Evolutionary conservation across 176 grass and related monocot genomes (phyloP).

Genomic region (Hyparrhenia diplandra): DNA sequence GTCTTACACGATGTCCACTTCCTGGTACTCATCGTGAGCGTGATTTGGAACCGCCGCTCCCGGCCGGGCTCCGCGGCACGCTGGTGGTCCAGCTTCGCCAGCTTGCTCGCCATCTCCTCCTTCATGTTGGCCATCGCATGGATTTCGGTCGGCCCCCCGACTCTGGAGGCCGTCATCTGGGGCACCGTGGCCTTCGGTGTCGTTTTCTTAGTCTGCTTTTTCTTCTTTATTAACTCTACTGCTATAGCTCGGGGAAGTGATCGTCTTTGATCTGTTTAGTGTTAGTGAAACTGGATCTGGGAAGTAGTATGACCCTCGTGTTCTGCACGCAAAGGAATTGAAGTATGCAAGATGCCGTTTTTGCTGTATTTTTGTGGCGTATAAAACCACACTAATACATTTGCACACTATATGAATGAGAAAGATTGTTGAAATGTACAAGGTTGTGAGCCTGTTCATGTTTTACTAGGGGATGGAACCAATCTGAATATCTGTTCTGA

Average conservation of each 20-base stretch:
- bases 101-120: conserved; percentile 1
- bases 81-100: not conserved
- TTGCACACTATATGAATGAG: no score
- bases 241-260: not conserved
- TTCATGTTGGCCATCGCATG: conserved; percentile 3
- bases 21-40: not conserved
- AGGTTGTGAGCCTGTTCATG: no score
- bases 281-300: no score
- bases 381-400: no score
- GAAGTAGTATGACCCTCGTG: no score
- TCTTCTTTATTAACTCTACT: not conserved
- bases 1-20: not conserved
- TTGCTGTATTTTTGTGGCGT: no score
- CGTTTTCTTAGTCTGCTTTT: not conserved
- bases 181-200: not conserved
- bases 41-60: not conserved
- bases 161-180: not conserved
- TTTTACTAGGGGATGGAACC: no score
- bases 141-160: not conserved
- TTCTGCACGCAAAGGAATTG: no score
- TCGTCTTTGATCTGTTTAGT: not conserved
- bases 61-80: not conserved
- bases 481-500: no score
- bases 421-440: no score
- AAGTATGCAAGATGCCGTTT: no score